Base-by-base conservation (phyloP, 495 filamentous ascomycete species). In the Penicillium roqueforti region DNA sequence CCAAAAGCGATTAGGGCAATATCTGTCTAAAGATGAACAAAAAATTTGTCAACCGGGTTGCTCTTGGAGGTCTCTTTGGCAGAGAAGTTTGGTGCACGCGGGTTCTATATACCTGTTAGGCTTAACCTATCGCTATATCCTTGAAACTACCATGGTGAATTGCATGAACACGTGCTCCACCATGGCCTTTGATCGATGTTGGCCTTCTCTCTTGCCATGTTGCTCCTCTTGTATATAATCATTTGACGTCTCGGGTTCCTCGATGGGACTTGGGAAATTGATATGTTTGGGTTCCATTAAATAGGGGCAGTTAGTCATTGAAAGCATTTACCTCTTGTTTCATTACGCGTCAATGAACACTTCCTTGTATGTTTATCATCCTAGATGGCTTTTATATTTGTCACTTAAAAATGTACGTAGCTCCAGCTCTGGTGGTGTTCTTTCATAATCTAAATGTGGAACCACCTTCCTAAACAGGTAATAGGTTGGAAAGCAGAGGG, bases 1-100 rank as follows among this genome's bases (percentile, higher is more conserved):
- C 65, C 66, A 65, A 69, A 72, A 70, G 69, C 69, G 63, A 67
- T 61, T 62, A 53, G 61, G 59, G 51, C 48, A 54, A 47, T 44
- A 48, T 47, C 48, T 49, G 45, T 59, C 55, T 39, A 58, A 57
- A 55, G 34, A 44, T 41, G 43, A 63, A 48, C 36, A 51, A 52
- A 29, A 56, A 51, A 60, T 41, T 10, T 23, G 38, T 55, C 25
- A 11, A 40, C 29, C 42, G 51, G 20, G 51, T 40, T 52, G 38
- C 40, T 37, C 49, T 19, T 42, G 50, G 39, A 22, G 49, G 19
- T 13, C 26, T 43, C 38, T 16, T 37, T 44, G 38, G 50, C 50
- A 52, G 50, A 32, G 36, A 41, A 52, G 11, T 26, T 32, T 25
- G 40, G 39, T 44, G 11, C 6, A 16, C 6, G 4, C 22, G 11